Evolutionary conservation across 148 eudicot genomes (phyloP), one percentile per base, ranked within the genome.

Genomic region (Chenopodium berlandieri): DNA sequence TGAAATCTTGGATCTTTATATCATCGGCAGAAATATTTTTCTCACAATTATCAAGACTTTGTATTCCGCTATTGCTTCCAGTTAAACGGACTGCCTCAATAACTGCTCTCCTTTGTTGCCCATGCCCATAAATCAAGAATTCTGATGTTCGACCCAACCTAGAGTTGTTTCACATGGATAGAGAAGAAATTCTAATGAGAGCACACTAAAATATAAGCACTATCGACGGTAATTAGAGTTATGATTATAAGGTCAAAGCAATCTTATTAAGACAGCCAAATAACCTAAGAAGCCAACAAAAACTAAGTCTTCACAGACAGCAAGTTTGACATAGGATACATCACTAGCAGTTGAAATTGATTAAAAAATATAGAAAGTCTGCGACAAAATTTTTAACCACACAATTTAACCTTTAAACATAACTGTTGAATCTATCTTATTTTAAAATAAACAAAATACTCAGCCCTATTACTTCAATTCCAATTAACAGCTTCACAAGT

Each of bases 91-190:
- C 81, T 78, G 97, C 97, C 89, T 95, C 99, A 83, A 92, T 87
- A 63, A 95, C 88, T 76, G 97, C 99, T 88, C 89, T 90, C 80
- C 97, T 91, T 86, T 95, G 97, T 87, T 92, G 99, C 68, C 97
- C 97, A 84, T 95, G 94, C 82, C 99, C 99, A 85, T 91, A 95
- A 54, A 95, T 91, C 76, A 91, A 82, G 77, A 95, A 95, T 20
- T 93, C 97, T 82, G 97, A 84, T 16, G 96, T 92, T 37, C 95
- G 95, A 20, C 88, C 92, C 81, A 95, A 86, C 91, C 99, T 95
- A 81, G 81, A 77, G 80, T 79, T 37, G 85, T 23, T 25, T 27
- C 11, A 47, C 25, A n/a, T 20, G n/a, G 65, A n/a, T 22, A 11
- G 32, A 32, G 56, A 16, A 48, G 27, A 62, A 47, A 60, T 9